Evolutionary conservation across 352 stramenopile species (phyloP), one percentile per base, ranked within the genome.

Genomic region (Phytophthora ohioensis): DNA sequence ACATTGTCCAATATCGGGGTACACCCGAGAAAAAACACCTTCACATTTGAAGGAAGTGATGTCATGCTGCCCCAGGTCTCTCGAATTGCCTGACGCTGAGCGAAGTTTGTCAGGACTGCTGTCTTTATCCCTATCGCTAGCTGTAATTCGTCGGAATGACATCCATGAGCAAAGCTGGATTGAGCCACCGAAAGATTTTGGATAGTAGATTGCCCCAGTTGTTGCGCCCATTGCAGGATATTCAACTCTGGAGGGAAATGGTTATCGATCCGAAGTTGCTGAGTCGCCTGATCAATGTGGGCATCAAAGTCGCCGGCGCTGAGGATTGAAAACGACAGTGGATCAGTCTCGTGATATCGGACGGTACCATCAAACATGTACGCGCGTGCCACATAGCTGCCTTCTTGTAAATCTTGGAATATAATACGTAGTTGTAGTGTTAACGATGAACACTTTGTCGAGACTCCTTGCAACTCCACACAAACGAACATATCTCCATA

Each of bases 81-180:
- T 41, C 75, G 75, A 49, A 85, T 83, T 2, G 72, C 72, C 21
- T 80, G 78, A 0, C 78, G 75, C 10, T 56, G 57, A 30, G 65
- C 35, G 36, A 82, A 80, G 1, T 75, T 75, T 0, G 45, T 35
- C 17, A 78, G 6, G 2, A 79, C 65, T 3, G 67, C 78, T 0
- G 75, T 76, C 43, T 85, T 85, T 43, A 85, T 48, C 2, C 75
- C 78, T 38, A 83, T 69, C 6, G 79, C 53, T 8, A 81, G 15
- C 21, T 27, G 21, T 8, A 73, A 3, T 6, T 59, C 5, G 0
- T 60, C 32, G 15, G 41, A 27, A 27, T 27, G 21, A 27, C 21
- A 27, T 27, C 21, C 1, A 27, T 27, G 21, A 27, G 21, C 21
- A 27, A 27, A 27, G 21, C 21, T 27, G 21, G 21, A 27, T 27